Evolutionary conservation across 1,139 yeast species (phyloP).

Genomic region (Meyerozyma sp.): DNA sequence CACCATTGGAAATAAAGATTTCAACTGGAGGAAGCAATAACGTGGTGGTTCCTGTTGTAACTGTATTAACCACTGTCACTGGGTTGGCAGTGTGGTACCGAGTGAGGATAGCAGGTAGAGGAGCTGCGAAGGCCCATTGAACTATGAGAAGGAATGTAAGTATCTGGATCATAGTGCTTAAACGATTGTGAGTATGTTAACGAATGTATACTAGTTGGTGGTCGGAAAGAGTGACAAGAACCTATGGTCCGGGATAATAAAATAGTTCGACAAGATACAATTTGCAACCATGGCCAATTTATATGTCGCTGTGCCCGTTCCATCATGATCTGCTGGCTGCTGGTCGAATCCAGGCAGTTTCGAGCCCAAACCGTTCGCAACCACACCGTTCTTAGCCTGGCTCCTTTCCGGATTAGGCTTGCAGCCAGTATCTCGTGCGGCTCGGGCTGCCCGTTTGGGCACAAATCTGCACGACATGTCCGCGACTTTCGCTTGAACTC

Average conservation of each 20-base stretch:
- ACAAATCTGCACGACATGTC: background rate
- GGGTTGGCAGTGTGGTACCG: slow-evolving; percentile 60
- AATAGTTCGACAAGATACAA: background rate
- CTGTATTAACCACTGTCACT: slow-evolving; percentile 48
- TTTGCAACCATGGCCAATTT: background rate
- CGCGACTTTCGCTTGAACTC: background rate
- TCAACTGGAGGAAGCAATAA: slow-evolving; percentile 66
- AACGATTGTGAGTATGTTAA: background rate
- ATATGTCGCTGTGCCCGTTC: background rate
- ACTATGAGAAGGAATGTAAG: slow-evolving; percentile 16
- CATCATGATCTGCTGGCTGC: background rate
- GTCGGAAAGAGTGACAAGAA: background rate
- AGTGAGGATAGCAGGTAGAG: slow-evolving; percentile 44
- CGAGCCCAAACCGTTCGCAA: background rate
- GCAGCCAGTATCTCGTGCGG: background rate
- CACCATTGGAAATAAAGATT: slow-evolving; percentile 55
- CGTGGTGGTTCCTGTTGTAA: slow-evolving; percentile 56
- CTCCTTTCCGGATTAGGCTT: background rate
- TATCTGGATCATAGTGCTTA: slow-evolving; percentile 4
- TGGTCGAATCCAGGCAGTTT: background rate
- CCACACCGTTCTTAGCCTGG: background rate
- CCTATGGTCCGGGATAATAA: background rate
- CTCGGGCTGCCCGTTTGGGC: background rate
- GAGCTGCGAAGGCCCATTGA: slow-evolving; percentile 25
- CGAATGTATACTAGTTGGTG: background rate